Evolutionary conservation across 768 basidiomycete genomes (phyloP), one percentile per base, ranked within the genome.

Genomic region (Harrya chromipes): DNA sequence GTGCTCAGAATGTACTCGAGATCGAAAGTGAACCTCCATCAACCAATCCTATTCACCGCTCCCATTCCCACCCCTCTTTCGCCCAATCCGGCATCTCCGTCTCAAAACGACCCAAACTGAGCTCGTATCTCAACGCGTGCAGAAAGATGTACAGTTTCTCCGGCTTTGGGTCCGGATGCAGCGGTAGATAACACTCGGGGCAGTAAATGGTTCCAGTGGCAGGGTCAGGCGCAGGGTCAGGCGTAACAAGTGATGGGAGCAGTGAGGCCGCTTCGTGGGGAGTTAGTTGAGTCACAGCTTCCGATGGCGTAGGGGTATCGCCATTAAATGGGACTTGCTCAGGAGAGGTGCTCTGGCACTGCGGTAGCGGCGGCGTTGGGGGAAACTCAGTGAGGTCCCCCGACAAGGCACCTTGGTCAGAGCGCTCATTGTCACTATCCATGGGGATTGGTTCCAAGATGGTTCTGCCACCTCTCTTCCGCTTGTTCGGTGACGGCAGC

Each of bases 71-170:
- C 16, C 81, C 84, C 59, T 85, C 78, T 27, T 70, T 73, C 21
- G 93, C 87, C 97, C 97, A 99, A 44, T 83, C 79, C 0, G 97
- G 97, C 80, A 91, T 82, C 52, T 82, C 85, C 38, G 90, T 90
- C 69, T 88, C 83, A 58, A 89, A 95, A 23, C 77, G 70, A n/a
- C 92, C 92, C 38, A 93, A 72, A 54, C 81, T 83, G 12, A 86
- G 86, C 42, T 84, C 88, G 68, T 94, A 97, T 58, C 80, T 79
- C 62, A 89, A 68, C 23, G 97, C 94, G 61, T 99, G 97, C 62
- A 99, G 70, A 70, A 94, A 99, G 57, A 99, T 98, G 70, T 92
- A 97, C 49, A 98, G 73, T 53, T 83, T 83, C 65, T 94, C 91
- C 2, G 94, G 94, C 61, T 81, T 83, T 2, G 95, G 97, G 69